These are phyloP conservation scores for Wallacemonas sp. DNA, from an alignment of 208 protist genomes.

Conservation along the genomic window DNA sequence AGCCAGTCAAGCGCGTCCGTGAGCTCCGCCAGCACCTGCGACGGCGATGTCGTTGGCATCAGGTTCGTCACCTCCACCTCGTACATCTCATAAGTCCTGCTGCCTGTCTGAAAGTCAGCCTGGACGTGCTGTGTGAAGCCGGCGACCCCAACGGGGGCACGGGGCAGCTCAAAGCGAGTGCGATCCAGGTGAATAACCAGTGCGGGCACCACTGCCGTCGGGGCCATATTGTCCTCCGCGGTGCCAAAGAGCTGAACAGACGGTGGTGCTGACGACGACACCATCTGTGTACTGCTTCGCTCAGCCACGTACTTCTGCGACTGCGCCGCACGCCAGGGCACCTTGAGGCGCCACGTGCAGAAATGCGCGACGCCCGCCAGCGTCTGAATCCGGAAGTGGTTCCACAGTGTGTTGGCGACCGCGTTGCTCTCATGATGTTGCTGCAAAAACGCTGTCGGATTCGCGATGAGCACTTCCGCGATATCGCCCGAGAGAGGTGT, in stretches of 20 bases:
- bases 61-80: constrained; percentile 66
- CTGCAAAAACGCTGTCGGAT: constrained; percentile 52
- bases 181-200: constrained; percentile 57
- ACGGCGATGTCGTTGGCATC: constrained; percentile 14
- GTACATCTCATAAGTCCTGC: constrained; percentile 38
- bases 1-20: constrained; percentile 30
- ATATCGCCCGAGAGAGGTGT: constrained; percentile 42
- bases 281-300: constrained; percentile 6
- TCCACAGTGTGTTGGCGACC: constrained; percentile 49
- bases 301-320: constrained; percentile 19
- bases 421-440: constrained; percentile 38
- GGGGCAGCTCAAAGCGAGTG: constrained; percentile 40
- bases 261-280: background rate
- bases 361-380: constrained; percentile 51
- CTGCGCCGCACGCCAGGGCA: constrained; percentile 48
- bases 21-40: constrained; percentile 39
- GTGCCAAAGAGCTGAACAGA: background rate
- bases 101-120: constrained; percentile 6
- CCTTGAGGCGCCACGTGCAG: constrained; percentile 43
- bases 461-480: constrained; percentile 40
- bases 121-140: constrained; percentile 7
- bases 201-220: constrained; percentile 15
- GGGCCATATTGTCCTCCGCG: constrained; percentile 14
- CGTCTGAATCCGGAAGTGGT: constrained; percentile 37
- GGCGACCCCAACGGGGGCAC: background rate